Base-by-base conservation (phyloP, 768 basidiomycete species). In the Tephrocybe sp. region DNA sequence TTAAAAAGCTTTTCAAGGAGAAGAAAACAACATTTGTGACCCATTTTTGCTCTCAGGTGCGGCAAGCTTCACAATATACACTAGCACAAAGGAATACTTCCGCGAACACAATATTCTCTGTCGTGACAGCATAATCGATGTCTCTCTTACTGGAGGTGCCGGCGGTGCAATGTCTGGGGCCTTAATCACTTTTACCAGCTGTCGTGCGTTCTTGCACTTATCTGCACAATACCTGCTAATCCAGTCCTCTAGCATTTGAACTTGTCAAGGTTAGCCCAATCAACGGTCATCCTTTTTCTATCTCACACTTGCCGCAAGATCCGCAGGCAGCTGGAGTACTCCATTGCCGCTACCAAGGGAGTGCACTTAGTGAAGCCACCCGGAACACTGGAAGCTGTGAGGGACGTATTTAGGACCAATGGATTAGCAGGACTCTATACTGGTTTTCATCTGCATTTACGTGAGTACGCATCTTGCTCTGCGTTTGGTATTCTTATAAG, bases 61-160 rank as follows among this genome's bases (percentile, higher is more conserved):
- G 26, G 86, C 90, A 30, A 92, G 89, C 42, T 95, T 97, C 71
- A 90, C 89, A 0, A 93, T 96, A 57, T 95, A 95, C 68, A 89
- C 84, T 46, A 73, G 82, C 36, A 91, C 89, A 34, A 95, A 92
- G 70, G 87, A 91, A 58, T 72, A 76, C 56, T 84, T 87, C 60
- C 75, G 78, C 46, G 71, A 78, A 43, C 73, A 83, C 56, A 65
- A 83, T 42, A 76, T 80, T 60, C 72, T 93, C 30, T 74, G 73
- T 60, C 77, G 79, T 20, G 68, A 85, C 60, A 78, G 66, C 49
- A 71, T 88, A 36, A 57, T 83, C 16, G 86, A 92, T 66, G 89
- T 85, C 17, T 85, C 89, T 8, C 63, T 87, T 14, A 81, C 85
- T 31, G 92, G 92, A 38, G 85, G 89, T 45, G 74, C 93, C 22